Conservation (phyloP, 2,329 filamentous ascomycete genomes). For the Pestalotiopsis sp. region DNA sequence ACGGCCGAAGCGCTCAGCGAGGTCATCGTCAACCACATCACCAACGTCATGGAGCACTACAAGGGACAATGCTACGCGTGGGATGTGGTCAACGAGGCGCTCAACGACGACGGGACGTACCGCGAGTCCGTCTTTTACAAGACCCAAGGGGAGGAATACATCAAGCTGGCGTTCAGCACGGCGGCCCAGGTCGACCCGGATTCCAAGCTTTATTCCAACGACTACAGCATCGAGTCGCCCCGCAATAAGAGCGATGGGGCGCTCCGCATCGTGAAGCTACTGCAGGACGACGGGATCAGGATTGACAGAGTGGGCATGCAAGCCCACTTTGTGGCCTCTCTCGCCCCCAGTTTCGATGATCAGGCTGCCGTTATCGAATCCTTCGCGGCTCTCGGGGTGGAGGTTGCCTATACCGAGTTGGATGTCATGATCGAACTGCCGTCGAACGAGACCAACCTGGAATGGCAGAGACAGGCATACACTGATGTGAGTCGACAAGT, state of each 20-base stretch:
- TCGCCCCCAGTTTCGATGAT: constrained; percentile 37
- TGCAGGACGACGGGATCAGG: constrained; percentile 39
- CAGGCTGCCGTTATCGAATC: constrained; percentile 41
- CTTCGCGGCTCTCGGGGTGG: constrained; percentile 45
- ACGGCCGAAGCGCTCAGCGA: constrained; percentile 50
- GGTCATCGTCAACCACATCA: constrained; percentile 54
- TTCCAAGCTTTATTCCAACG: constrained; percentile 61
- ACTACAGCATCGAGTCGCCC: constrained; percentile 53
- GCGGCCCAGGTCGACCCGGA: constrained; percentile 46
- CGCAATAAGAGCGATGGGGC: constrained; percentile 36
- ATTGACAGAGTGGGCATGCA: constrained; percentile 56
- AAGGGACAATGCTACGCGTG: constrained; percentile 52
- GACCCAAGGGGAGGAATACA: constrained; percentile 51
- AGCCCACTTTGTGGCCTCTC: constrained; percentile 46
- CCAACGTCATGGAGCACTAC: constrained; percentile 45
- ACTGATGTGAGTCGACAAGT: constrained; percentile 19
- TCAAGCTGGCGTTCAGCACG: constrained; percentile 51
- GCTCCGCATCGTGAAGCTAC: constrained; percentile 32
- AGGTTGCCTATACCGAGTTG: constrained; percentile 56
- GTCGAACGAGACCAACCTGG: constrained; percentile 26
- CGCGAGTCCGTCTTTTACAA: constrained; percentile 49
- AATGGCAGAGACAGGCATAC: constrained; percentile 30
- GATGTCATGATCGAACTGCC: constrained; percentile 45
- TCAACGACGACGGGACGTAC: constrained; percentile 54
- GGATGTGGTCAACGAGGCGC: constrained; percentile 59